phyloP scores from a whole-genome alignment of 2,329 filamentous ascomycete species.

The Penicillium sp. region DNA sequence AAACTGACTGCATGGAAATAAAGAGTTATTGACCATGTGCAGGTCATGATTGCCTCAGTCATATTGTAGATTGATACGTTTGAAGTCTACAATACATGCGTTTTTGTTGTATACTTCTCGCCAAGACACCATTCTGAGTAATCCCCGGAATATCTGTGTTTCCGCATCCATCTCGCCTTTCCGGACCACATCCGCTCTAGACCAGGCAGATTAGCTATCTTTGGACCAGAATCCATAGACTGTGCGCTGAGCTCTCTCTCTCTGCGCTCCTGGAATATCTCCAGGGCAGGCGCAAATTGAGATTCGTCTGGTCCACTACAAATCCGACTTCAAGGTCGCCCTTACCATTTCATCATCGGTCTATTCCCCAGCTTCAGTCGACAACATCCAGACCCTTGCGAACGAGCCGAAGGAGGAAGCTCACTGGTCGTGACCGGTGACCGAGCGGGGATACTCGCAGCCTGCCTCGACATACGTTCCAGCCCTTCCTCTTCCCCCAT shows the following conservation, averaged over 20 bases:
- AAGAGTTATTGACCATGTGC: neutral
- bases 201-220: slow-evolving; percentile 5
- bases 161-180: slow-evolving; percentile 5
- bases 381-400: neutral
- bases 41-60: neutral
- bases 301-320: neutral
- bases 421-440: neutral
- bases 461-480: slow-evolving; percentile 1
- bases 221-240: slow-evolving; percentile 5
- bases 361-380: neutral
- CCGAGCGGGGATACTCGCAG: neutral
- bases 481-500: slow-evolving; percentile 7
- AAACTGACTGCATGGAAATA: neutral
- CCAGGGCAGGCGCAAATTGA: slow-evolving; percentile 5
- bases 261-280: slow-evolving; percentile 5
- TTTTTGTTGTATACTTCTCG: neutral
- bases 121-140: slow-evolving; percentile 6
- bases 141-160: slow-evolving; percentile 5
- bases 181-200: slow-evolving; percentile 7
- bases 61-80: neutral
- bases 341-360: slow-evolving; percentile 1
- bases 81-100: neutral
- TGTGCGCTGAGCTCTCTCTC: slow-evolving; percentile 5
- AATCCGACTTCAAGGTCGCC: neutral
- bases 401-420: neutral